These are phyloP conservation scores for Raphanus hybrid DNA, from an alignment of 441 rosid genomes.

Conservation along the genomic window DNA sequence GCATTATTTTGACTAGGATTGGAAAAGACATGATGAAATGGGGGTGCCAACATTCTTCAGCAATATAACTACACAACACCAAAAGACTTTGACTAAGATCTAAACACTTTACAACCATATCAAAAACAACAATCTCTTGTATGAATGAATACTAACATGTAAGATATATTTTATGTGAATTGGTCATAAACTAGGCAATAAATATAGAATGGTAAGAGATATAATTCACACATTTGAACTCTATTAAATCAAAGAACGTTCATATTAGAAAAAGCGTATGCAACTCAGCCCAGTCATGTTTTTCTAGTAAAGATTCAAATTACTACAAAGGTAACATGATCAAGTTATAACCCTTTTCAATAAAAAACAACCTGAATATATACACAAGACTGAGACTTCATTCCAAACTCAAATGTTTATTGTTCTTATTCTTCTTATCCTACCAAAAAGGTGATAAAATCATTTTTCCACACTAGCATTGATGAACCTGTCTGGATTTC, in stretches of 20 bases:
- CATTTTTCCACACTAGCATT: neutral
- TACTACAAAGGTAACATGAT: neutral
- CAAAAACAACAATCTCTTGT: neutral
- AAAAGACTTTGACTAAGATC: too few species aligned
- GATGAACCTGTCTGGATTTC: neutral
- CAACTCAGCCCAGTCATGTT: neutral
- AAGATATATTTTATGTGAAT: neutral
- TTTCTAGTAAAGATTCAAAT: neutral
- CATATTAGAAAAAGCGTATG: neutral
- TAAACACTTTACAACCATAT: too few species aligned
- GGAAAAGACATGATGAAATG: too few species aligned
- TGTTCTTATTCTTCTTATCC: neutral
- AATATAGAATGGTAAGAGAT: neutral
- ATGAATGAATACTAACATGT: neutral
- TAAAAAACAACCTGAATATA: neutral
- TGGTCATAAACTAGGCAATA: neutral
- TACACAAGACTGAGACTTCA: neutral
- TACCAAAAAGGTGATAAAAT: neutral
- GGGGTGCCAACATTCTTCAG: neutral
- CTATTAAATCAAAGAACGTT: neutral
- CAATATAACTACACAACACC: neutral
- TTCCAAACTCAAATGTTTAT: neutral
- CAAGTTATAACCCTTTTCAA: neutral
- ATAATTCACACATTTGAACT: neutral
- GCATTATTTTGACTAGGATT: too few species aligned